Percentiles rank a stretch among this genome's conserved stretches.
Conservation (phyloP, 441 rosid species). For the Breynia disticha region DNA sequence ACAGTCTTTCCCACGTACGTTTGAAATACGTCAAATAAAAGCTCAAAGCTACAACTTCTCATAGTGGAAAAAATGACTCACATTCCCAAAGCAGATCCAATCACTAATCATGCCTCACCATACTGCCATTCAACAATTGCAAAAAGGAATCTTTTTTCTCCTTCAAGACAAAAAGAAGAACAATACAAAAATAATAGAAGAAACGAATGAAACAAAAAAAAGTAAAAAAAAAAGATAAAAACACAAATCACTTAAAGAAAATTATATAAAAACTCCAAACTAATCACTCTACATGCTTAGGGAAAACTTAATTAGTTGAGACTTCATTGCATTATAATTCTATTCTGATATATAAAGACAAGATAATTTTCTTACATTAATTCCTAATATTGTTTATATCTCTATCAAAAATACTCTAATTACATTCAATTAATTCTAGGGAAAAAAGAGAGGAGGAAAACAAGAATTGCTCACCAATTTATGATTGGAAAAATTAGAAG, state of each 20-base stretch:
- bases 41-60: not conserved
- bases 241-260: not conserved
- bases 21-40: not conserved
- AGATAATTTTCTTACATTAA: conserved; percentile 32
- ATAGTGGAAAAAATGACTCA: conserved; percentile 21
- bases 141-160: conserved; percentile 41
- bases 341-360: conserved; percentile 10
- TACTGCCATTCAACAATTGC: conserved; percentile 27
- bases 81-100: conserved; percentile 51
- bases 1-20: too few species aligned
- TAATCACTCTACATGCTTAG: not conserved
- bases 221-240: conserved; percentile 18
- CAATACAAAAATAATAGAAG: conserved; percentile 22
- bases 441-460: not conserved
- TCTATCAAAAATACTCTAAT: conserved; percentile 22
- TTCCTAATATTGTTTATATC: conserved; percentile 18
- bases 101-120: conserved; percentile 31
- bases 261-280: not conserved
- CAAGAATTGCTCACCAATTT: not conserved
- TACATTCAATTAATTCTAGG: conserved; percentile 22
- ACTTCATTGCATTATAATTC: conserved; percentile 5
- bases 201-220: conserved; percentile 6
- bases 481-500: not conserved
- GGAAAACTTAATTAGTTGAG: not conserved
- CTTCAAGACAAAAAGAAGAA: conserved; percentile 28